Base-by-base conservation (phyloP, 495 filamentous ascomycete species). In the Trichoderma orchidacearum region DNA sequence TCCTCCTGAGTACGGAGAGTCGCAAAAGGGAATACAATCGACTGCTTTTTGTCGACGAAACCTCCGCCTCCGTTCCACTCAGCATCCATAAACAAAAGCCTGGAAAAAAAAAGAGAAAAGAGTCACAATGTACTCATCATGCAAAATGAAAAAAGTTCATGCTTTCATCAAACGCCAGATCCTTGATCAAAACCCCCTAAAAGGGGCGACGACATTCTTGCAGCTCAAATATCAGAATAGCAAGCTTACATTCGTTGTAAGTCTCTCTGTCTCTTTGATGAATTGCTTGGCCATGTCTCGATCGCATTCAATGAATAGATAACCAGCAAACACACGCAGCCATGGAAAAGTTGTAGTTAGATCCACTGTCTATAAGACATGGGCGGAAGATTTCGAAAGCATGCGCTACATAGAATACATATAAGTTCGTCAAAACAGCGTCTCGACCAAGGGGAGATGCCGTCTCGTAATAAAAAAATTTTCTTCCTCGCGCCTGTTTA, bases 131-230 rank as follows among this genome's bases (percentile, higher is more conserved):
- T 12, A 27, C 18, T 48, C 41, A 9, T 48, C 41, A 48, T 8
- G 21, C 41, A 48, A 48, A 23, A 48, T 21, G n/a, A 41, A 23
- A 6, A 48, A 48, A 1, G 41, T 48, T 48, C 41, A 48, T 48
- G 21, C 41, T 48, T 48, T 48, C 52, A 34, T 61, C 45, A 41
- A 25, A 56, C 36, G 58, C 59, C 13, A 62, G 28, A 57, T 72
- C 69, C 54, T 65, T 64, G 56, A 67, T 68, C 3, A 52, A n/a
- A 17, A 45, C 65, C 57, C 38, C 64, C 58, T 23, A 56, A 55
- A 45, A 48, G 38, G 3, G 57, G 27, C 15, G 66, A 61, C 34
- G 59, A 53, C 51, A 68, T 68, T 58, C 65, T 68, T 15, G 60
- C 21, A 41, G 36, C 41, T 48, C 21, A 27, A 48, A 23, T 1